Evolutionary conservation across 2,329 filamentous ascomycete species (phyloP).

Genomic region (Exophiala phaeomuriformis): DNA sequence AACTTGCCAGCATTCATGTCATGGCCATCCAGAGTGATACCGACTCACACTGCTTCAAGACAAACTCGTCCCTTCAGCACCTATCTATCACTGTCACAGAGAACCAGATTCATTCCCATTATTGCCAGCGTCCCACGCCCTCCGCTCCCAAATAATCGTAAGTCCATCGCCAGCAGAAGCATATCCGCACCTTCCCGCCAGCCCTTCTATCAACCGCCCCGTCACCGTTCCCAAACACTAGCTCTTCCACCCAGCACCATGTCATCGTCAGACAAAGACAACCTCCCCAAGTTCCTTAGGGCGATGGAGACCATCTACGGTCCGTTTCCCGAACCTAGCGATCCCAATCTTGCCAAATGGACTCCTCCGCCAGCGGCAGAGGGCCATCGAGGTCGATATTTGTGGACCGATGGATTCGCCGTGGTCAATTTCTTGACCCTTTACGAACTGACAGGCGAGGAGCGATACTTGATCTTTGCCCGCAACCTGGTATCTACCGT

Average conservation of each 20-base stretch:
- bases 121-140: neutral
- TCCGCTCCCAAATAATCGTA: neutral
- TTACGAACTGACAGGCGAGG: slow-evolving; percentile 35
- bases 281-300: slow-evolving; percentile 29
- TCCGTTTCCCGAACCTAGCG: slow-evolving; percentile 30
- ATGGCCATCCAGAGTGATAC: neutral
- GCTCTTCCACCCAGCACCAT: slow-evolving; percentile 4
- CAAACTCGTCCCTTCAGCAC: neutral
- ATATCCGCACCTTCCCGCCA: neutral
- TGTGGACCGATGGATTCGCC: slow-evolving; percentile 57
- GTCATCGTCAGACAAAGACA: slow-evolving; percentile 5
- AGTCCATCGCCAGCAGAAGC: neutral
- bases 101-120: neutral
- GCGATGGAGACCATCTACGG: slow-evolving; percentile 39
- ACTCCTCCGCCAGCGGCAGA: slow-evolving; percentile 45
- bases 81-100: neutral
- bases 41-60: neutral
- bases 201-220: neutral
- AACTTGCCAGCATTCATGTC: neutral
- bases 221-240: neutral
- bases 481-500: slow-evolving; percentile 45
- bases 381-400: slow-evolving; percentile 52
- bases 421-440: slow-evolving; percentile 54
- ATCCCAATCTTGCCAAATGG: slow-evolving; percentile 36
- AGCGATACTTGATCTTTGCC: slow-evolving; percentile 46